A percentile compares a stretch with the other conserved stretches of the same genome.
Evolutionary conservation across 768 basidiomycete genomes (phyloP).

Genomic region (Tephrocybe sp.): DNA sequence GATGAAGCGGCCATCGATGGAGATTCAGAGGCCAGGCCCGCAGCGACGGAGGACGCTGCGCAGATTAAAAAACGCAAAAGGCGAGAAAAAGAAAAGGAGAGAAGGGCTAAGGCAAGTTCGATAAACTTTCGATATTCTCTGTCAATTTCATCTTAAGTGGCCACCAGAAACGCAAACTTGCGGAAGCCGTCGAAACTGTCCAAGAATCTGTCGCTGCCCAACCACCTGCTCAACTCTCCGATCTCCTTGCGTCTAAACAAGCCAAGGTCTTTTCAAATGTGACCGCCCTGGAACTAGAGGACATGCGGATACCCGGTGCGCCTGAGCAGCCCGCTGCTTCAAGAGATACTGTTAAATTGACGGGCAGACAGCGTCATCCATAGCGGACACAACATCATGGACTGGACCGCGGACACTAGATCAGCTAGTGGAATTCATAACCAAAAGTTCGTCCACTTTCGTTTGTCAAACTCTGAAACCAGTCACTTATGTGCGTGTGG

Average conservation of each 20-base stretch:
- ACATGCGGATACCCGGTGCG: constrained; percentile 76
- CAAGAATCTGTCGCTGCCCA: constrained; percentile 54
- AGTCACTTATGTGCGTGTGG: no score
- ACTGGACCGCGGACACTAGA: constrained; percentile 69
- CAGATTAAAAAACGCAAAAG: constrained; percentile 67
- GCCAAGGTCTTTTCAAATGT: constrained; percentile 65
- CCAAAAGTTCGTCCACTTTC: constrained; percentile 49
- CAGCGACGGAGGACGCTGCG: constrained; percentile 18
- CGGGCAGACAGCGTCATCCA: constrained; percentile 61
- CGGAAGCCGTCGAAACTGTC: constrained; percentile 35
- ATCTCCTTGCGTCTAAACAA: constrained; percentile 66
- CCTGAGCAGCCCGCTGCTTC: constrained; percentile 8
- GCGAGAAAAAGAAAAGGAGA: constrained; percentile 71
- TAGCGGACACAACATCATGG: constrained; percentile 77
- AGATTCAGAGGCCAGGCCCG: constrained; percentile 9
- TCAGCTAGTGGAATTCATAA: constrained; percentile 71
- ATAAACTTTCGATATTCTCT: neutral
- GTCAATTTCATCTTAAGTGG: constrained; percentile 9
- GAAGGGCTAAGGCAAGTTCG: constrained; percentile 58
- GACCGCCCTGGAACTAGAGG: constrained; percentile 76
- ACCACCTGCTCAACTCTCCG: constrained; percentile 53
- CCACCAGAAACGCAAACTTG: constrained; percentile 67
- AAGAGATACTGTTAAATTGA: constrained; percentile 43
- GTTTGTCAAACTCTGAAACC: neutral
- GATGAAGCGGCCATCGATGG: constrained; percentile 26